Conservation (phyloP, 1,139 yeast genomes). For the Debaryomyces nepalensis region DNA sequence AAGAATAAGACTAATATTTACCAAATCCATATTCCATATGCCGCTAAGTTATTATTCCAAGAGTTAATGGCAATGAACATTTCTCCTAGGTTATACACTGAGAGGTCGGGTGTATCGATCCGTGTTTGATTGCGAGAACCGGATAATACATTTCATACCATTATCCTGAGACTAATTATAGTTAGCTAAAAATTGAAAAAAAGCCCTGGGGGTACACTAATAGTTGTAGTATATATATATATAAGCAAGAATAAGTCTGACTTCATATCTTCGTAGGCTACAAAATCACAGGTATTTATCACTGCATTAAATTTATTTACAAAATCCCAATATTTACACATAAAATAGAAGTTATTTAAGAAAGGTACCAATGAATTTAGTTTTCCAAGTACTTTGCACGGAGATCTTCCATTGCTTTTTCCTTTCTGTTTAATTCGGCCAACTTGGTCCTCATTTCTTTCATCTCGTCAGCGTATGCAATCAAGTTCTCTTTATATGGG, state of each 20-base stretch:
- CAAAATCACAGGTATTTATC: not conserved
- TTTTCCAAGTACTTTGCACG: slow-evolving; percentile 40
- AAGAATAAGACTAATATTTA: slow-evolving; percentile 97
- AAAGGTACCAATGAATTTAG: slow-evolving; percentile 16
- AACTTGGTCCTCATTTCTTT: slow-evolving; percentile 51
- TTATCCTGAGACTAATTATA: slow-evolving; percentile 13
- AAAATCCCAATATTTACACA: slow-evolving; percentile 15
- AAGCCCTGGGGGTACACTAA: slow-evolving; percentile 14
- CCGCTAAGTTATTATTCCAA: slow-evolving; percentile 95
- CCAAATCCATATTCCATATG: slow-evolving; percentile 96
- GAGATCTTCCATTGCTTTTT: slow-evolving; percentile 37
- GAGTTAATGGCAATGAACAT: slow-evolving; percentile 99
- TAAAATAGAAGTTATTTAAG: slow-evolving; percentile 19
- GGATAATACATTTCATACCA: slow-evolving; percentile 1
- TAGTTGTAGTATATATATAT: slow-evolving; percentile 15
- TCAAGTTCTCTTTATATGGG: slow-evolving; percentile 80
- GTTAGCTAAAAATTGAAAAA: slow-evolving; percentile 5
- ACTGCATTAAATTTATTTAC: slow-evolving; percentile 9
- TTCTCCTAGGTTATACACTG: slow-evolving; percentile 83
- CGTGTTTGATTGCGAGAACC: slow-evolving; percentile 32
- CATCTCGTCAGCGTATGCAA: slow-evolving; percentile 86
- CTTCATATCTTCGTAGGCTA: not conserved
- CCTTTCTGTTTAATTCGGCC: slow-evolving; percentile 43
- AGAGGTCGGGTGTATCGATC: slow-evolving; percentile 51
- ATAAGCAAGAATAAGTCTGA: slow-evolving; percentile 5